A percentile compares a stretch with the other conserved stretches of the same genome.
Evolutionary conservation across 345 rosid species (phyloP).

Genomic region (Clausena lansium): DNA sequence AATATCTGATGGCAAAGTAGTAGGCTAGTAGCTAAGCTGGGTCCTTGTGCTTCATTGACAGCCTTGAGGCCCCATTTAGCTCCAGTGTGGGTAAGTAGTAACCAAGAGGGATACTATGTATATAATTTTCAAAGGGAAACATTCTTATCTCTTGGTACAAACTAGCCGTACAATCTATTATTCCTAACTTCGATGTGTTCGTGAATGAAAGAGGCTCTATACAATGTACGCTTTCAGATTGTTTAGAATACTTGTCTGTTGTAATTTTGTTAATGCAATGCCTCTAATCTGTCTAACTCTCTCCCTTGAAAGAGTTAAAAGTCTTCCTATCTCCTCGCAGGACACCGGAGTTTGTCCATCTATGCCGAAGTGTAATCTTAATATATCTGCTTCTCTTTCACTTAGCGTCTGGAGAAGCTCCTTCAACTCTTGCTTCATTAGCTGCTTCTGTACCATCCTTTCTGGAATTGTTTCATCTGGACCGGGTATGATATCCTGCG

Average conservation of each 20-base stretch:
- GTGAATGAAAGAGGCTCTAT: constrained; percentile 28
- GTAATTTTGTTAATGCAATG: constrained; percentile 40
- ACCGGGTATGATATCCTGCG: constrained; percentile 51
- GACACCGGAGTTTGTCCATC: constrained; percentile 49
- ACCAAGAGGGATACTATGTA: not conserved
- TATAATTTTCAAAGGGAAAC: not conserved
- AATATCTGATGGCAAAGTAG: not conserved
- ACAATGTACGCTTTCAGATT: constrained; percentile 29
- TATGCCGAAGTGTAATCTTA: constrained; percentile 43
- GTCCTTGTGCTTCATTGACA: not conserved
- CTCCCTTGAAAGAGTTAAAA: constrained; percentile 49
- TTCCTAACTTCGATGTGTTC: constrained; percentile 5
- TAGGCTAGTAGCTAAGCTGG: not conserved
- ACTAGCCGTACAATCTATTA: not conserved
- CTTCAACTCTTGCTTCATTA: constrained; percentile 31
- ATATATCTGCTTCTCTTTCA: constrained; percentile 41
- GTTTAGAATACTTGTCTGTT: constrained; percentile 24
- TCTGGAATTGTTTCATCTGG: constrained; percentile 49
- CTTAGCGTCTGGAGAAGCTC: constrained; percentile 34
- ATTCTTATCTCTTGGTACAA: not conserved
- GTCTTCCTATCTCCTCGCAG: constrained; percentile 42
- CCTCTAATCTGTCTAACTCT: constrained; percentile 49
- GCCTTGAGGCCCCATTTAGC: not conserved
- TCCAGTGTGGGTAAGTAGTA: not conserved
- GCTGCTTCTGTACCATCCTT: constrained; percentile 35